These are phyloP conservation scores for Zostera marina DNA, from an alignment of 116 monocot species.

Conservation along the genomic window DNA sequence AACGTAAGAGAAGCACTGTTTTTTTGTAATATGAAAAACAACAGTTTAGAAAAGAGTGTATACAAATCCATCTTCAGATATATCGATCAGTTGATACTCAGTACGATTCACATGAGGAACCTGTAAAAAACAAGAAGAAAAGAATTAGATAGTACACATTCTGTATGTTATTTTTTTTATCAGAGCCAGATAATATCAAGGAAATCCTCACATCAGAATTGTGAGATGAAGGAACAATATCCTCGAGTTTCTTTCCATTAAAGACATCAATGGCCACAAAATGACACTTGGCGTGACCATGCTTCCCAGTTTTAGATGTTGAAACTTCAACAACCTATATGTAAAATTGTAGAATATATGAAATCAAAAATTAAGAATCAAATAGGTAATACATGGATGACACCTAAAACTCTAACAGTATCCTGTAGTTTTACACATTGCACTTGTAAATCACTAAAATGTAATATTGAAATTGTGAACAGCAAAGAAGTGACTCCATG, in stretches of 20 bases:
- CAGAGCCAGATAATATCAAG: no score
- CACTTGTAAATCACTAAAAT: no score
- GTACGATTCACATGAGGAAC: slow-evolving; percentile 51
- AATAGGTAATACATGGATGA: no score
- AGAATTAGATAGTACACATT: no score
- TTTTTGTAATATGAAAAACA: neutral
- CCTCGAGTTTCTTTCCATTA: slow-evolving; percentile 27
- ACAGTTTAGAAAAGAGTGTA: neutral
- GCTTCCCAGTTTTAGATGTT: slow-evolving; percentile 31
- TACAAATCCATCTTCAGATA: slow-evolving; percentile 68
- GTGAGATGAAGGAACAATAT: slow-evolving; percentile 33
- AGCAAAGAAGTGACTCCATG: no score
- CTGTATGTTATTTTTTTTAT: no score
- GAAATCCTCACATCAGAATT: slow-evolving; percentile 20
- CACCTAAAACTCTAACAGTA: no score
- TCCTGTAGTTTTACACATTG: no score
- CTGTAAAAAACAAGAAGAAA: slow-evolving; percentile 8
- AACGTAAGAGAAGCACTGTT: neutral
- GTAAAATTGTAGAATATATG: no score
- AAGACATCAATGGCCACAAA: slow-evolving; percentile 31
- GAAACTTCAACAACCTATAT: slow-evolving; percentile 28
- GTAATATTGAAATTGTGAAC: no score
- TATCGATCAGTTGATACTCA: slow-evolving; percentile 66
- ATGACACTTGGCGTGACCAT: slow-evolving; percentile 34
- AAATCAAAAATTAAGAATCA: no score